These are phyloP conservation scores for Haplographium delicatum DNA, from an alignment of 495 filamentous ascomycete species.

Conservation along the genomic window DNA sequence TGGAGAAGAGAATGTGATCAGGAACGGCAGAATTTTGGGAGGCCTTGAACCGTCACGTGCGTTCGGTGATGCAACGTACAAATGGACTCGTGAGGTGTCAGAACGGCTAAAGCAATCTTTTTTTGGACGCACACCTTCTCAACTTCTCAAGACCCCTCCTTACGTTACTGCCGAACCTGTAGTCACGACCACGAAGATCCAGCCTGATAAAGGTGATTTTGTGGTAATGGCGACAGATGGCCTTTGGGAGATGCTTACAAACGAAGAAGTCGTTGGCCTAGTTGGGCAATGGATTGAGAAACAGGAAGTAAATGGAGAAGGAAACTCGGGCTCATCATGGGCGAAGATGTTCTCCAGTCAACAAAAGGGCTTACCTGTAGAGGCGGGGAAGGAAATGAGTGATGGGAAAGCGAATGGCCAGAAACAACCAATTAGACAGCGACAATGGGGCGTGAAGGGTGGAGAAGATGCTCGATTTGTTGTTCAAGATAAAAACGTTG, in stretches of 20 bases:
- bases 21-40: conserved; percentile 85
- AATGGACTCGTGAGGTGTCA: conserved; percentile 83
- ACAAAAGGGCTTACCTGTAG: conserved; percentile 52
- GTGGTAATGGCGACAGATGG: conserved; percentile 96
- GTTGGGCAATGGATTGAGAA: conserved; percentile 95
- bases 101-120: conserved; percentile 75
- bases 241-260: conserved; percentile 98
- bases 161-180: conserved; percentile 98
- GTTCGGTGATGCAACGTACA: conserved; percentile 95
- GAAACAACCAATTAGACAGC: conserved; percentile 73
- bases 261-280: conserved; percentile 94
- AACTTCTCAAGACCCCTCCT: conserved; percentile 80
- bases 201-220: conserved; percentile 88
- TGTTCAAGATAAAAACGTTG: conserved; percentile 92
- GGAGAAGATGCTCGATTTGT: conserved; percentile 73
- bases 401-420: conserved; percentile 40
- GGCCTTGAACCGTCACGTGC: conserved; percentile 87
- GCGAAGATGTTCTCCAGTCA: conserved; percentile 48
- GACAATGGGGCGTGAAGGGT: conserved; percentile 74
- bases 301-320: conserved; percentile 41
- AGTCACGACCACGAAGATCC: conserved; percentile 89
- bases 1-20: conserved; percentile 75
- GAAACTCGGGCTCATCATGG: conserved; percentile 45
- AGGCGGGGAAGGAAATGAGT: conserved; percentile 31
- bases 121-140: conserved; percentile 70